phyloP scores from a whole-genome alignment of 805 yeast species.

The Ogataea pilisensis region DNA sequence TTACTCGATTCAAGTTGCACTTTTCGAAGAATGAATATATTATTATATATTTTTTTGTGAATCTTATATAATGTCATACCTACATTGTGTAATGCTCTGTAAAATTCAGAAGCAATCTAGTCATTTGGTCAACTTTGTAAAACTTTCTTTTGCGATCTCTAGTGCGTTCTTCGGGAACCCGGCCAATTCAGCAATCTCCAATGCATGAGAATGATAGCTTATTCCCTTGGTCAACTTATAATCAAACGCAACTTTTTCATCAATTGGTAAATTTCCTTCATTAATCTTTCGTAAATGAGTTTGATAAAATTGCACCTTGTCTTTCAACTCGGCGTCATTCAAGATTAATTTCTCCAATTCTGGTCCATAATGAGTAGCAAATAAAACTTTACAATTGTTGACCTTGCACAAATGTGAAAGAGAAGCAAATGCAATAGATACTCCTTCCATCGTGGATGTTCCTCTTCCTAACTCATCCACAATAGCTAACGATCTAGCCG shows the following conservation, averaged over 20 bases:
- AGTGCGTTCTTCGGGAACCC: constrained; percentile 69
- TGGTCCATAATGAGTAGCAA: constrained; percentile 82
- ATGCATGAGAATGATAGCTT: constrained; percentile 70
- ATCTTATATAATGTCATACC: too few relatives aligned
- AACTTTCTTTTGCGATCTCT: constrained; percentile 42
- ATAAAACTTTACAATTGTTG: constrained; percentile 69
- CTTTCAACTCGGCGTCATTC: constrained; percentile 24
- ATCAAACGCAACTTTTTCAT: constrained; percentile 39
- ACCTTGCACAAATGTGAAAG: constrained; percentile 47
- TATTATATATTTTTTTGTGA: too few relatives aligned
- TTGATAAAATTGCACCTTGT: constrained; percentile 24
- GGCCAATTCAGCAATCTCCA: constrained; percentile 71
- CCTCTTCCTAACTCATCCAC: constrained; percentile 91
- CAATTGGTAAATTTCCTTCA: constrained; percentile 19
- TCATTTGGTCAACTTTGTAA: constrained; percentile 8
- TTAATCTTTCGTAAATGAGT: constrained; percentile 20
- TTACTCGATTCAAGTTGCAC: background rate
- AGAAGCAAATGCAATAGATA: constrained; percentile 79
- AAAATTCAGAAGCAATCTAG: too few relatives aligned
- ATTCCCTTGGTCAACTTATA: constrained; percentile 63
- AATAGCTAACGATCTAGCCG: constrained; percentile 65
- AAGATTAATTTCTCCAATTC: constrained; percentile 44
- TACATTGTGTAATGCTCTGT: too few relatives aligned
- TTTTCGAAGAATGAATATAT: too few relatives aligned
- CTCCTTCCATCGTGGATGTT: constrained; percentile 79